Percentiles rank a stretch among this genome's conserved stretches.
Evolutionary conservation across 1,139 yeast genomes (phyloP).

Genomic region (Hanseniaspora gamundiae): DNA sequence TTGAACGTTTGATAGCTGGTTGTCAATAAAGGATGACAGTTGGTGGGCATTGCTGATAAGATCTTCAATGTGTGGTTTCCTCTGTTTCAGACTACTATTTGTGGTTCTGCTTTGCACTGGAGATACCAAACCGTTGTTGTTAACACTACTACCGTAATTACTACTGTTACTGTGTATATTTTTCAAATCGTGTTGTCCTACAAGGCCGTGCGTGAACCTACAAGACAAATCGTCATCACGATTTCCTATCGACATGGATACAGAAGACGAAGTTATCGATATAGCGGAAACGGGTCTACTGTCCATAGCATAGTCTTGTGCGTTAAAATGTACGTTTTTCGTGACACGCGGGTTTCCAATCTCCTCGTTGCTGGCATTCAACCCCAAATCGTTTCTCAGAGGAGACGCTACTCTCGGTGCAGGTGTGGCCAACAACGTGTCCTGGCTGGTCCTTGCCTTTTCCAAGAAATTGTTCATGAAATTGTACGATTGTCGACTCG

Average conservation of each 20-base stretch:
- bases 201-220: no score
- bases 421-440: not conserved
- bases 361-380: not conserved
- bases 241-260: no score
- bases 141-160: not conserved
- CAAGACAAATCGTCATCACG: no score
- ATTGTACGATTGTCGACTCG: not conserved
- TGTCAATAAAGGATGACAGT: not conserved
- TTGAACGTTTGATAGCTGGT: not conserved
- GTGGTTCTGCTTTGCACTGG: not conserved
- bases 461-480: not conserved
- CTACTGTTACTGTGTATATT: not conserved
- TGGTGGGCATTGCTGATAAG: constrained; percentile 19
- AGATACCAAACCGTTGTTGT: not conserved
- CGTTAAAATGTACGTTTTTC: not conserved
- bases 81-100: constrained; percentile 1
- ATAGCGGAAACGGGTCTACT: not conserved
- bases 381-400: not conserved
- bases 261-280: not conserved
- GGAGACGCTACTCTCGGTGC: not conserved
- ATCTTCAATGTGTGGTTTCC: constrained; percentile 19
- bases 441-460: not conserved
- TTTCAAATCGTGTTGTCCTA: not conserved
- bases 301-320: not conserved
- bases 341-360: not conserved